Evolutionary conservation across 2,329 filamentous ascomycete genomes (phyloP).

Genomic region (Phyllosticta paracitricarpa): DNA sequence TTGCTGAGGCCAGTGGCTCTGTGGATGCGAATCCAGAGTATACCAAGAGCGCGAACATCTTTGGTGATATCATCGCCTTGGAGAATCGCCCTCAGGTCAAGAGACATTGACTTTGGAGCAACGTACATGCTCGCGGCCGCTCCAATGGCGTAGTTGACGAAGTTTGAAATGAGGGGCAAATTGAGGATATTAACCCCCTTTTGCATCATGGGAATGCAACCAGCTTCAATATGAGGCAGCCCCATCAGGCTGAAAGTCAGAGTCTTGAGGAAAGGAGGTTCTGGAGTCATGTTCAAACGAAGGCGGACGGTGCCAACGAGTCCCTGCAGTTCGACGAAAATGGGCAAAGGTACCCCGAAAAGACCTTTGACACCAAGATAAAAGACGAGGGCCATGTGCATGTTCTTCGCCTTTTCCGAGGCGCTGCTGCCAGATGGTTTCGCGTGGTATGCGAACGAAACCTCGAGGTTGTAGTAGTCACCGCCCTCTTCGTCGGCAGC

Average conservation of each 20-base stretch:
- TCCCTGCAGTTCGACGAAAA: conserved; percentile 81
- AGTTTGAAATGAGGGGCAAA: conserved; percentile 84
- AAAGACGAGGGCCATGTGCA: conserved; percentile 95
- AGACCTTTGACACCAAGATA: conserved; percentile 84
- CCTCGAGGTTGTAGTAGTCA: conserved; percentile 86
- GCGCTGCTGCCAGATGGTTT: conserved; percentile 60
- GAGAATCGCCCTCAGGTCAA: conserved; percentile 83
- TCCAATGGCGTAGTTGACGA: conserved; percentile 90
- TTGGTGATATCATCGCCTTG: conserved; percentile 89
- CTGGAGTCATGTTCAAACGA: conserved; percentile 74
- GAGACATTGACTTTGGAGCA: conserved; percentile 84
- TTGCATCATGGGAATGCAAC: conserved; percentile 87
- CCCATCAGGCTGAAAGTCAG: conserved; percentile 93
- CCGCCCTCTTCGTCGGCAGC: conserved; percentile 85
- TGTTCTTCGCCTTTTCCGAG: conserved; percentile 78
- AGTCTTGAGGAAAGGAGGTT: conserved; percentile 85
- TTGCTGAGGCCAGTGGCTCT: conserved; percentile 81
- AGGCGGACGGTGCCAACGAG: conserved; percentile 82
- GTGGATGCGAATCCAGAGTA: conserved; percentile 90
- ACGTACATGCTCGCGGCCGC: conserved; percentile 85
- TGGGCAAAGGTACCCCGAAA: conserved; percentile 78
- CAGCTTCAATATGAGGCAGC: conserved; percentile 76
- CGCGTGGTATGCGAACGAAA: conserved; percentile 84
- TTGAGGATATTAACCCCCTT: conserved; percentile 86
- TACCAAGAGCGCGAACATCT: conserved; percentile 72